Evolutionary conservation across 2,329 filamentous ascomycete species (phyloP).

Genomic region (Colletotrichum australisinense): DNA sequence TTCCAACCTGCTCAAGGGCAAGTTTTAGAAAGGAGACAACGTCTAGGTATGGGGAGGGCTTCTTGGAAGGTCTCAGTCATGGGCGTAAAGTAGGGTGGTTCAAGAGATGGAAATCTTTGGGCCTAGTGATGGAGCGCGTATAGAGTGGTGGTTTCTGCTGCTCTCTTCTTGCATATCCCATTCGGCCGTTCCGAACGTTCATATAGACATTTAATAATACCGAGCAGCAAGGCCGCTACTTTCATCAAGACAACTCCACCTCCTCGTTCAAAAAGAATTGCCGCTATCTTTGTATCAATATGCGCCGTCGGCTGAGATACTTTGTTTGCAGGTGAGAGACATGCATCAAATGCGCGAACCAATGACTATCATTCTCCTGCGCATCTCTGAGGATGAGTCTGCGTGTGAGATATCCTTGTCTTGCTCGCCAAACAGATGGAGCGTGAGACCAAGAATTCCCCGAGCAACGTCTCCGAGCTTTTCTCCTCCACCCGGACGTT

Average conservation of each 20-base stretch:
- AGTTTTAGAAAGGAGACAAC: slow-evolving; percentile 66
- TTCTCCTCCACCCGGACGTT: not conserved
- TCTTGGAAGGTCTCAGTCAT: not conserved
- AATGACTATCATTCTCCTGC: slow-evolving; percentile 4
- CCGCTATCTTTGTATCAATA: not conserved
- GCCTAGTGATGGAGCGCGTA: not conserved
- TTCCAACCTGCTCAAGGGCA: slow-evolving; percentile 75
- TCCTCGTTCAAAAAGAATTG: not conserved
- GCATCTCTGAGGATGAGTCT: not conserved
- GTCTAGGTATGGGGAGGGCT: too few species aligned
- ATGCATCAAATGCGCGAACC: slow-evolving; percentile 4
- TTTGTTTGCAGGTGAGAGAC: slow-evolving; percentile 26
- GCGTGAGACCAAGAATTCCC: not conserved
- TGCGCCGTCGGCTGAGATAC: not conserved
- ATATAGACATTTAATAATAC: slow-evolving; percentile 22
- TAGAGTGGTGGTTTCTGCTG: not conserved
- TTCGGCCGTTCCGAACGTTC: not conserved
- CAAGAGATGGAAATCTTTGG: not conserved
- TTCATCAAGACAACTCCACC: not conserved
- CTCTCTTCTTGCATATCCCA: not conserved
- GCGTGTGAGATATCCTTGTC: not conserved
- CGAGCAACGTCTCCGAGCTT: not conserved
- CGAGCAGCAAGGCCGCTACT: not conserved
- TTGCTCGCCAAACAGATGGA: not conserved
- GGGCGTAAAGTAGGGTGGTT: not conserved